Conservation (phyloP, 2,329 filamentous ascomycete species). For the Talaromyces sp. region DNA sequence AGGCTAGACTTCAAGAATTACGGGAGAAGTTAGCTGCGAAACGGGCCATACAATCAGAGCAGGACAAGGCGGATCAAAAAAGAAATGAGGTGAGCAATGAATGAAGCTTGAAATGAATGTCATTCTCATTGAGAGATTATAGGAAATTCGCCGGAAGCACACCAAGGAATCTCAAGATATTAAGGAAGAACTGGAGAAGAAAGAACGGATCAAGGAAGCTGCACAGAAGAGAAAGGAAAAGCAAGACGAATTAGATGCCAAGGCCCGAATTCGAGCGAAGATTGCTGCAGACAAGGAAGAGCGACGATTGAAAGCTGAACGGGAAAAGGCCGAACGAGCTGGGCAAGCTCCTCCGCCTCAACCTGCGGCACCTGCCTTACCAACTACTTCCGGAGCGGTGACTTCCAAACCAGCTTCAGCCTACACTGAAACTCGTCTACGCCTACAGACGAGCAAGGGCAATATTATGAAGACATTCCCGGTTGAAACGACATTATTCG, state of each 20-base stretch:
- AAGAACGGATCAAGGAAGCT: slow-evolving; percentile 90
- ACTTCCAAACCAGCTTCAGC: slow-evolving; percentile 63
- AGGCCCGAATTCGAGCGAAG: slow-evolving; percentile 84
- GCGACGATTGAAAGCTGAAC: slow-evolving; percentile 77
- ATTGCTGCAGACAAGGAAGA: slow-evolving; percentile 94
- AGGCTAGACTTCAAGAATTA: slow-evolving; percentile 71
- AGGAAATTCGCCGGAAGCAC: slow-evolving; percentile 74
- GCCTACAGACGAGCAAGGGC: slow-evolving; percentile 71
- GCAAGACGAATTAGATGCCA: slow-evolving; percentile 75
- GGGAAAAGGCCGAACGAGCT: slow-evolving; percentile 79
- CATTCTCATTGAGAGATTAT: slow-evolving; percentile 3
- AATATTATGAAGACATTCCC: slow-evolving; percentile 84
- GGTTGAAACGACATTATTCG: slow-evolving; percentile 86
- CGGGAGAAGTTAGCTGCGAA: slow-evolving; percentile 69
- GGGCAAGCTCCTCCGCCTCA: slow-evolving; percentile 58
- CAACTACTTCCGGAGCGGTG: slow-evolving; percentile 47
- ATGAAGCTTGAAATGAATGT: background rate
- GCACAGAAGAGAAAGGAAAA: slow-evolving; percentile 85
- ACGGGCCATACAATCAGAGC: slow-evolving; percentile 61
- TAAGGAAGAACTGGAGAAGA: slow-evolving; percentile 83
- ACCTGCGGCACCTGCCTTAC: slow-evolving; percentile 28
- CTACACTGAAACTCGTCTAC: slow-evolving; percentile 75
- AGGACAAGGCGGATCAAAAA: slow-evolving; percentile 78
- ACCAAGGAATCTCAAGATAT: slow-evolving; percentile 84
- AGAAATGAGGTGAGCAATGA: slow-evolving; percentile 68